Evolutionary conservation across 345 rosid species (phyloP).

Genomic region (Mangifera indica): DNA sequence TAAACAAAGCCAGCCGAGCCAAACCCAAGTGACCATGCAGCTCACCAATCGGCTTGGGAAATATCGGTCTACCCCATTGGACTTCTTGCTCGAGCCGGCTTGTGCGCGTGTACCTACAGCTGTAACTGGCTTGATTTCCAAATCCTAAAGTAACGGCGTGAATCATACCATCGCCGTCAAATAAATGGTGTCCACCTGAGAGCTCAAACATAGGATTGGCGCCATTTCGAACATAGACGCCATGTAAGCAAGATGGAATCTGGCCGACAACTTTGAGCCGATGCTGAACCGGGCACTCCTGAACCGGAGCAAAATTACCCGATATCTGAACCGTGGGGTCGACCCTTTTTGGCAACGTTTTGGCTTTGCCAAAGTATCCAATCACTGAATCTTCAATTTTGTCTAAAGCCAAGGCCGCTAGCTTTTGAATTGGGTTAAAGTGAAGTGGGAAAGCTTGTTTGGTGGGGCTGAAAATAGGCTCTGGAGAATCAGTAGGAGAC

Average conservation of each 20-base stretch:
- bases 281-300: constrained; percentile 60
- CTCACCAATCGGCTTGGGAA: constrained; percentile 80
- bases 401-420: constrained; percentile 39
- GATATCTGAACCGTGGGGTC: constrained; percentile 55
- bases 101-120: constrained; percentile 65
- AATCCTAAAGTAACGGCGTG: constrained; percentile 58
- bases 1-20: constrained; percentile 55
- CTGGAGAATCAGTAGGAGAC: neutral
- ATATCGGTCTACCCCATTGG: constrained; percentile 48
- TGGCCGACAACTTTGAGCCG: constrained; percentile 48
- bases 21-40: constrained; percentile 70
- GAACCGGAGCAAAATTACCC: constrained; percentile 72
- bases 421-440: constrained; percentile 39
- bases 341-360: constrained; percentile 29
- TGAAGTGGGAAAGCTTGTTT: constrained; percentile 13
- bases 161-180: constrained; percentile 89
- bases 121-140: constrained; percentile 47
- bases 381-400: constrained; percentile 36
- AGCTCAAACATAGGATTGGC: constrained; percentile 67
- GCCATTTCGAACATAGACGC: constrained; percentile 71
- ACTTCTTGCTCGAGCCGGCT: constrained; percentile 63
- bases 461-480: neutral
- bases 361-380: constrained; percentile 28
- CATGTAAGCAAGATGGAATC: constrained; percentile 53
- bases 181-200: constrained; percentile 62